These are phyloP conservation scores for Amanita fuliginea DNA, from an alignment of 768 basidiomycete genomes.

Conservation along the genomic window DNA sequence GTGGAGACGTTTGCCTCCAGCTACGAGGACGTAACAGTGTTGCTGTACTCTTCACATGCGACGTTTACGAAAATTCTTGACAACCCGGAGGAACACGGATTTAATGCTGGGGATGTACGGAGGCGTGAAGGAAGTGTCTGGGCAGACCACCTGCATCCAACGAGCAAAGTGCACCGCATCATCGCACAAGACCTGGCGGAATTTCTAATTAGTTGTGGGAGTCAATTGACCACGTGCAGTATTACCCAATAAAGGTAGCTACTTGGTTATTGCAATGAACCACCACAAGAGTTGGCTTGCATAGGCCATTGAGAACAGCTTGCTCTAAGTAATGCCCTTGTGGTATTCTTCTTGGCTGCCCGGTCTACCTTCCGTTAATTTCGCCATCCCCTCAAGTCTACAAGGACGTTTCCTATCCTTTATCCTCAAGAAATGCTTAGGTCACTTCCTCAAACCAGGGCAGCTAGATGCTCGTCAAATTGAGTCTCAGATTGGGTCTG, in stretches of 20 bases:
- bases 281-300: neutral
- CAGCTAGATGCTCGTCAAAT: constrained; percentile 82
- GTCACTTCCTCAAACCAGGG: constrained; percentile 80
- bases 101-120: constrained; percentile 19
- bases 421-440: constrained; percentile 70
- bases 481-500: constrained; percentile 88
- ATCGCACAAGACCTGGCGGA: constrained; percentile 31
- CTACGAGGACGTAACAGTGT: constrained; percentile 33
- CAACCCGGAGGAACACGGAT: constrained; percentile 29
- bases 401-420: constrained; percentile 89
- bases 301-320: neutral
- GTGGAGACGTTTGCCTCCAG: constrained; percentile 23
- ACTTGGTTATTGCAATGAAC: neutral
- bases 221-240: neutral
- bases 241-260: constrained; percentile 4
- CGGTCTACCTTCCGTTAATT: constrained; percentile 54
- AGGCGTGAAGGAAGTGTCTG: constrained; percentile 31
- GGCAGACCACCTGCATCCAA: constrained; percentile 44
- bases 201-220: constrained; percentile 21
- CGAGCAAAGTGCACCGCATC: constrained; percentile 36
- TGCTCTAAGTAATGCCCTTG: constrained; percentile 24
- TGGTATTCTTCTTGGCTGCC: constrained; percentile 56
- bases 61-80: constrained; percentile 38
- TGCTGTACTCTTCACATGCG: constrained; percentile 38
- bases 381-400: constrained; percentile 56